Base-by-base conservation (phyloP, 805 yeast species). In the Candida chauliodis region DNA sequence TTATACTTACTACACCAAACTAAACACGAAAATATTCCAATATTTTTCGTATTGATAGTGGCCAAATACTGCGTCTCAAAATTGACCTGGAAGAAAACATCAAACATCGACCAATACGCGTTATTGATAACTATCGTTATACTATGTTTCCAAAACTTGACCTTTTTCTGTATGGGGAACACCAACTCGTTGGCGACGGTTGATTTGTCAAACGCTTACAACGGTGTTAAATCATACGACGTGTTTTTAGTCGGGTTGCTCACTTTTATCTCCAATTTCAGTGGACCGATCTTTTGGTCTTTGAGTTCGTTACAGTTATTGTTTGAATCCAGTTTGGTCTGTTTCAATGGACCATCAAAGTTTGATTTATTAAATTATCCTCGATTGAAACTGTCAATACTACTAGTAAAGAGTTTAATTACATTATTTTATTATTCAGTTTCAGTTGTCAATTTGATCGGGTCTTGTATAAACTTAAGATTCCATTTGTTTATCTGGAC, bases 401-500 rank as follows among this genome's bases (percentile, higher is more conserved):
- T 73, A n/a, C 59, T 55, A 40, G 47, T 65, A 34, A 67, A 64
- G 41, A 41, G 63, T 11, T 37, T 66, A n/a, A 51, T 64, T 17
- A 57, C 63, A 15, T 58, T 79, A 23, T 52, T 73, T 1, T 84
- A 81, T 51, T 84, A 84, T 55, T 63, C 82, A 2, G 46, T 81
- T 1, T 66, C 80, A 8, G 82, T 85, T 1, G 49, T 76, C 2
- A 73, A 75, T 30, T 71, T 88, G 36, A 55, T 85, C 30, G 62
- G 66, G 0, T 82, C 96, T 10, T 93, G 98, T 56, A 71, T 73
- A 36, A 67, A 75, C 15, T 70, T 90, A 48, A 71, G 95, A 48
- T 84, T 81, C 53, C 99, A 93, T 58, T 67, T 93, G 40, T 93
- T 93, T 56, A 84, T 93, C 8, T 93, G 99, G 99, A 90, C 98